These are phyloP conservation scores for Chaetomium strumarium DNA, from an alignment of 2,329 filamentous ascomycete genomes.

Conservation along the genomic window DNA sequence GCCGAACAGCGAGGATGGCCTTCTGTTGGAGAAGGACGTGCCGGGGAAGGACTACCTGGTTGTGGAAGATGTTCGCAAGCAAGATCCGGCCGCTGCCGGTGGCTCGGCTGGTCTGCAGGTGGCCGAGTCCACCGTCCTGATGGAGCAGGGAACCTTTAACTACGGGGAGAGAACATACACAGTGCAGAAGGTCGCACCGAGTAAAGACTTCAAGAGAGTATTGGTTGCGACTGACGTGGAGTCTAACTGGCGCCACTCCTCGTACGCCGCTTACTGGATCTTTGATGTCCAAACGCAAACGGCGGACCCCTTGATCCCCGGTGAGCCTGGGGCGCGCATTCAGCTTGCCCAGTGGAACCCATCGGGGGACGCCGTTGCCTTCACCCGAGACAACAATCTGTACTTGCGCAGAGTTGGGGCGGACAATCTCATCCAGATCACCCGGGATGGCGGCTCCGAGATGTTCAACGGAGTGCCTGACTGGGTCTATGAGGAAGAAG, in stretches of 20 bases:
- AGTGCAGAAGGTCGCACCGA: conserved; percentile 65
- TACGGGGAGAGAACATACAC: conserved; percentile 50
- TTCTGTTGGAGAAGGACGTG: conserved; percentile 68
- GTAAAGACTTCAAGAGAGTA: conserved; percentile 78
- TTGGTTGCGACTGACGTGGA: conserved; percentile 67
- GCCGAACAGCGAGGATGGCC: conserved; percentile 70
- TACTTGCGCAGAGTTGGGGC: conserved; percentile 63
- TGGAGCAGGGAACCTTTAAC: conserved; percentile 61
- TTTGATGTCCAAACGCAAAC: conserved; percentile 79
- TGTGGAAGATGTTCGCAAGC: conserved; percentile 74
- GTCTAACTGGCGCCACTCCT: conserved; percentile 87
- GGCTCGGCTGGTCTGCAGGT: conserved; percentile 32
- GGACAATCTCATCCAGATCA: conserved; percentile 63
- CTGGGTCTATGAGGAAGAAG: conserved; percentile 91
- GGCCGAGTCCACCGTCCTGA: conserved; percentile 59
- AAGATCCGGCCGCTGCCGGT: conserved; percentile 37
- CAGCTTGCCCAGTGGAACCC: conserved; percentile 91
- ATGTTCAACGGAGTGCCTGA: conserved; percentile 95
- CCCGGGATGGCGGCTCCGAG: conserved; percentile 77
- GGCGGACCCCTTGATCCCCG: conserved; percentile 70
- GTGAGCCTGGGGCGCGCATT: conserved; percentile 56
- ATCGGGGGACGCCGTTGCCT: conserved; percentile 78
- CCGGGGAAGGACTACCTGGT: conserved; percentile 68
- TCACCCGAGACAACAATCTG: conserved; percentile 84
- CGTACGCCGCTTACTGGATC: conserved; percentile 80